Base-by-base conservation (phyloP, 2,329 filamentous ascomycete genomes). In the Diplodia mutila region DNA sequence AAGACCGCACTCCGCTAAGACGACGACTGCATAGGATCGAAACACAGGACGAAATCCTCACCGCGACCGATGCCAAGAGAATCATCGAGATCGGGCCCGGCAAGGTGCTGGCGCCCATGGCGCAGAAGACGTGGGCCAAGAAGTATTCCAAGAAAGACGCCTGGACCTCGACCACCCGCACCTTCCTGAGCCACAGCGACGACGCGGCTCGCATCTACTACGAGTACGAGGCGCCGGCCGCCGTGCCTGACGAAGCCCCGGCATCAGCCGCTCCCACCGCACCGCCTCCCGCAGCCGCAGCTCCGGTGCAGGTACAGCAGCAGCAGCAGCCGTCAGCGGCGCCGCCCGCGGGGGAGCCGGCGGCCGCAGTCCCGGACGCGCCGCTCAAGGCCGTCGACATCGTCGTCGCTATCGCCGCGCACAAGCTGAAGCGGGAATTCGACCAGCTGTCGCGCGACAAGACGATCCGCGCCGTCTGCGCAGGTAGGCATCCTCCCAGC, bases 381-480 rank as follows among this genome's bases (percentile, higher is more conserved):
- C 48, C 66, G 1, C 25, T 67, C 12, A 48, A 9, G 16, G 32
- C 55, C 8, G 23, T 29, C 9, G 66, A 67, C 46, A 23, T 67
- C 23, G 25, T 67, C 21, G 23, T 25, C 9, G 32, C 55, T 0
- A 23, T 67, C 23, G 25, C n/a, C 25, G 55, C 66, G 3, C 29
- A 49, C 2, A 57, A 46, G 23, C 52, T 68, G 1, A 68, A 68
- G 27, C 21, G 39, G 32, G 18, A 63, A 37, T 51, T 66, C 63
- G 67, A 42, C 61, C 25, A 68, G 42, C 48, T 68, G 1, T 51
- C 67, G 9, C 55, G 23, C 18, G 65, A 64, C 14, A 66, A 59
- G 46, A 53, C 61, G 37, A 59, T 68, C 42, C 51, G 63, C 39
- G 63, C 66, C 29, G 63, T 68, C 52, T 59, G 63, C 53, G 63